These are phyloP conservation scores for Scytalidium lignicola DNA, from an alignment of 2,329 filamentous ascomycete species.

Conservation along the genomic window DNA sequence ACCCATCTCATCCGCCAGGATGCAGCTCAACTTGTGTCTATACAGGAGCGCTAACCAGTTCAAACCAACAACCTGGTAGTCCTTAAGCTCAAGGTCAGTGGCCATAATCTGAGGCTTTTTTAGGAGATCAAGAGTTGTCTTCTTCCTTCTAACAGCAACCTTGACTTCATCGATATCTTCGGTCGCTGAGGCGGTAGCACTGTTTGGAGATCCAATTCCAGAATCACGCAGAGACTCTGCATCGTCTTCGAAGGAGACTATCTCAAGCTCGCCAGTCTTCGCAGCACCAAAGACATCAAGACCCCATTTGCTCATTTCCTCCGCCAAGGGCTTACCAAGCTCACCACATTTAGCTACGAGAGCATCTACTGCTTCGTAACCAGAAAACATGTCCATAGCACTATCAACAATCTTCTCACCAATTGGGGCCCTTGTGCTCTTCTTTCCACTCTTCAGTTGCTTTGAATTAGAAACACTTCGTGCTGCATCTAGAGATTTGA, in stretches of 20 bases:
- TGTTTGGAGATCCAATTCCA: constrained; percentile 60
- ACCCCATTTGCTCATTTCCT: constrained; percentile 64
- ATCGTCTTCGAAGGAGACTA: constrained; percentile 40
- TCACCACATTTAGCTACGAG: constrained; percentile 72
- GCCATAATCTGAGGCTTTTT: constrained; percentile 71
- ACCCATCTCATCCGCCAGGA: constrained; percentile 96
- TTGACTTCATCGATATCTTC: constrained; percentile 32
- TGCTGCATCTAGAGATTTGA: constrained; percentile 59
- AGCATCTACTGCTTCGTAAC: constrained; percentile 77
- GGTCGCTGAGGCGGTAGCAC: constrained; percentile 26
- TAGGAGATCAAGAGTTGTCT: constrained; percentile 22
- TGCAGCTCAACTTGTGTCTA: constrained; percentile 74
- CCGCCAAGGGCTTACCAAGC: constrained; percentile 61
- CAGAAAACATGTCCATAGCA: constrained; percentile 67
- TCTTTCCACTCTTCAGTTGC: constrained; percentile 44
- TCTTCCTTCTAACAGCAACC: constrained; percentile 16
- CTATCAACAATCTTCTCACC: constrained; percentile 64
- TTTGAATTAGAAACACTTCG: constrained; percentile 54
- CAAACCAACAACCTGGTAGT: constrained; percentile 89
- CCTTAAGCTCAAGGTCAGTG: constrained; percentile 72
- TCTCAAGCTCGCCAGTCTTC: constrained; percentile 55
- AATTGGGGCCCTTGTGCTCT: constrained; percentile 42
- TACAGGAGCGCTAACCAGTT: constrained; percentile 92
- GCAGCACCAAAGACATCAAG: constrained; percentile 57
- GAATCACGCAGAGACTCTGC: constrained; percentile 49